Base-by-base conservation (phyloP, 306 rosid genomes). In the Vicia villosa region DNA sequence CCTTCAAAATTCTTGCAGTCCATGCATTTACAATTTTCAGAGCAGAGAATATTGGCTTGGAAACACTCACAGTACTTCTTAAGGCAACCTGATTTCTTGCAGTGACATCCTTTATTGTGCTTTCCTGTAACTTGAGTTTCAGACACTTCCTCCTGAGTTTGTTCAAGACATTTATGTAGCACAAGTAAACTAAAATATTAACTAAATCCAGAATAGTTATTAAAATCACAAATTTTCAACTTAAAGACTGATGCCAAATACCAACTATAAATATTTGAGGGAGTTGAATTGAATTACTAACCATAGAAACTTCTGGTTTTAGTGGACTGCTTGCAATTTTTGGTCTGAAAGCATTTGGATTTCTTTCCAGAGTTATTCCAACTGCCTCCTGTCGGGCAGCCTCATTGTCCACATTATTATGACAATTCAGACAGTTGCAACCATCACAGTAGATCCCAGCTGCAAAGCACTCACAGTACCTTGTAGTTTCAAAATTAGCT, bases 51-150 rank as follows among this genome's bases (percentile, higher is more conserved):
- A 75, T 79, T 90, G 81, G 87, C 91, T 79, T 90, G 96, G 79
- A 82, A 90, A 82, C 96, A 90, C 81, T 90, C 96, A 3, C 96
- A 90, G 65, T 90, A 90, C 85, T 85, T 90, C 86, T 90, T 90
- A 42, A 90, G 96, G 82, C 96, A 90, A 73, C 93, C 96, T 52
- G 96, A 85, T 78, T 87, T 90, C 86, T 80, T 85, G 82, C 96
- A 90, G 75, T 87, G 80, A 62, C 96, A 90, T 75, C 96, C 96
- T 85, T 90, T 90, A 71, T 87, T 87, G 86, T 90, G 96, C 86
- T 83, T 89, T 80, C 86, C 95, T 42, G 82, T 55, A 34, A 82
- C 74, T 80, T 85, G 96, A 83, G 51, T 58, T 73, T 83, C 87
- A 58, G 81, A 66, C 12, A 73, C 71, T 62, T 88, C 86, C 67